Base-by-base conservation (phyloP, 2,329 filamentous ascomycete genomes). In the Epichloe brachyelytri region DNA sequence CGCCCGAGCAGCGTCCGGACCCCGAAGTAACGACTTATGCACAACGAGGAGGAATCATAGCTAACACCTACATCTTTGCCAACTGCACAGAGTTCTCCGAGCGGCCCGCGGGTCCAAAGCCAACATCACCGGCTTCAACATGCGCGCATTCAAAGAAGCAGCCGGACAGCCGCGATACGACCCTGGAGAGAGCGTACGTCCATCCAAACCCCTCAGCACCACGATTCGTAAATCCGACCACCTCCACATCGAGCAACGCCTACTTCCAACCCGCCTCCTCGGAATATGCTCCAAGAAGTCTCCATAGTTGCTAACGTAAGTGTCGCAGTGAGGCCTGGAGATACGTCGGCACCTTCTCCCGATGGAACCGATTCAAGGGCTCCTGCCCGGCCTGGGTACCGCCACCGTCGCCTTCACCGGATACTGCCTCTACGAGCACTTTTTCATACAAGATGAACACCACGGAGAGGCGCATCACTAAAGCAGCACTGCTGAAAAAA, bases 71-170 rank as follows among this genome's bases (percentile, higher is more conserved):
- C 36, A 10, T 11, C 12, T 45, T 8, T 41, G 4, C 22, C 54
- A 48, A 51, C 5, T 17, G 36, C 54, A 53, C 56, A 71, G 69
- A 63, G 61, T 67, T 68, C 70, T 79, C 68, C 71, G 76, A 63
- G 72, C 74, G 63, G 71, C 74, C 63, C 67, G 72, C 63, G 70
- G 71, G 64, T 68, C 69, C 60, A 77, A 78, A 73, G 76, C 80
- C 65, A 89, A 88, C 77, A 80, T 94, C 70, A 96, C 91, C 62
- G 91, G 91, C 72, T 97, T 97, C 78, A 85, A 93, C 74, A 78
- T 88, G 63, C 81, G 80, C 67, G 85, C 87, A 70, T 83, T 90
- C 70, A 86, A 82, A 65, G 80, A 79, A 56, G 77, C 89, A 44
- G 75, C 86, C 60, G 80, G 80, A 57, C 77, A 71, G 57, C 74